These are phyloP conservation scores for Candida taoyuanica DNA, from an alignment of 805 yeast species.

Conservation along the genomic window DNA sequence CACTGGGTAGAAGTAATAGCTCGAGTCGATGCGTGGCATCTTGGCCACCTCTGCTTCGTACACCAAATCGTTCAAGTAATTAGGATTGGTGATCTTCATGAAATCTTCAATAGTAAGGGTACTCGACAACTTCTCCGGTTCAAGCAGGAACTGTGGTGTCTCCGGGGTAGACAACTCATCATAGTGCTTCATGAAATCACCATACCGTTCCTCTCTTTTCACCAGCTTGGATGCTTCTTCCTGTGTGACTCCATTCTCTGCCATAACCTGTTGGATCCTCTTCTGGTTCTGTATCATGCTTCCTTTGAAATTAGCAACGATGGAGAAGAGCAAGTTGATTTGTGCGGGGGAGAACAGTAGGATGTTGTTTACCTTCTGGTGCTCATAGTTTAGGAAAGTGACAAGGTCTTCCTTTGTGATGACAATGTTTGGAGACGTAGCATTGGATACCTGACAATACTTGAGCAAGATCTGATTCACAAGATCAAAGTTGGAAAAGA, in stretches of 20 bases:
- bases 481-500: constrained; percentile 37
- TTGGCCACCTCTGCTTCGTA: constrained; percentile 16
- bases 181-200: constrained; percentile 14
- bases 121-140: constrained; percentile 8
- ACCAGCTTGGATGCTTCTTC: constrained; percentile 9
- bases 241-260: constrained; percentile 6
- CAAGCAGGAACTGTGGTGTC: constrained; percentile 12
- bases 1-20: constrained; percentile 50
- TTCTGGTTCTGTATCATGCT: constrained; percentile 19
- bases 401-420: constrained; percentile 34
- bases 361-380: constrained; percentile 37
- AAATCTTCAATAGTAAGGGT: constrained; percentile 33
- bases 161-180: constrained; percentile 18
- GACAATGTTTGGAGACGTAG: constrained; percentile 22
- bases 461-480: constrained; percentile 34
- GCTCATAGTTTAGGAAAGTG: constrained; percentile 32
- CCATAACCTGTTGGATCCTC: constrained; percentile 12
- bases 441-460: constrained; percentile 24
- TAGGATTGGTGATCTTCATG: constrained; percentile 37
- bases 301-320: constrained; percentile 28
- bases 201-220: constrained; percentile 12
- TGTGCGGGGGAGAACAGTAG: constrained; percentile 38
- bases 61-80: constrained; percentile 28
- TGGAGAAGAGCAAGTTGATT: constrained; percentile 32
- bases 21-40: constrained; percentile 22